Conservation (phyloP, 1,139 yeast genomes). For the Pneumocystis carinii region DNA sequence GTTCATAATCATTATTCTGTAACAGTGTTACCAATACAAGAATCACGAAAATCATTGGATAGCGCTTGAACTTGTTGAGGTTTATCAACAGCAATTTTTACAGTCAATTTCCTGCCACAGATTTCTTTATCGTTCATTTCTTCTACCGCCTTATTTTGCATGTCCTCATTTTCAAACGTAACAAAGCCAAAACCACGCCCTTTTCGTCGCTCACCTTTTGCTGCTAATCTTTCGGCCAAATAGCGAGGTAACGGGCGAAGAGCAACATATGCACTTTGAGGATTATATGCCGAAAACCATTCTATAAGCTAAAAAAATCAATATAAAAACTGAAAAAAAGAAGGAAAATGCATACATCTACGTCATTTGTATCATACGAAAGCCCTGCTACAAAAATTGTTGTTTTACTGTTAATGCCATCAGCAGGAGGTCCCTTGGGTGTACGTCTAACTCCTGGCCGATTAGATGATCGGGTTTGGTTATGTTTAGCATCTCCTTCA, state of each 20-base stretch:
- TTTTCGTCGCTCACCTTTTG: slow-evolving; percentile 21
- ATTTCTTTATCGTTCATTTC: slow-evolving; percentile 28
- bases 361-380: slow-evolving; percentile 24
- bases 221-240: slow-evolving; percentile 28
- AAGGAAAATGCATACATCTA: slow-evolving; percentile 16
- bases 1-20: not conserved
- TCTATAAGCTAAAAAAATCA: slow-evolving; percentile 12
- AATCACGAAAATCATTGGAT: not conserved
- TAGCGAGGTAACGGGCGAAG: slow-evolving; percentile 28
- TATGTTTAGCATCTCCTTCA: not conserved
- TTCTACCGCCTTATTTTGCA: slow-evolving; percentile 33
- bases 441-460: slow-evolving; percentile 1
- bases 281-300: slow-evolving; percentile 25
- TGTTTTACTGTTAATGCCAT: slow-evolving; percentile 28
- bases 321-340: slow-evolving; percentile 5
- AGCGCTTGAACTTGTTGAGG: not conserved
- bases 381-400: slow-evolving; percentile 41
- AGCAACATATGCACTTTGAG: slow-evolving; percentile 21
- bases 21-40: not conserved
- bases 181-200: slow-evolving; percentile 39
- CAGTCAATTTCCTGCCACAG: slow-evolving; percentile 17
- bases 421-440: slow-evolving; percentile 14
- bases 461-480: not conserved
- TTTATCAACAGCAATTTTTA: slow-evolving; percentile 11
- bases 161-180: slow-evolving; percentile 32